Percentiles rank a stretch among this genome's conserved stretches.
phyloP scores from a whole-genome alignment of 495 filamentous ascomycete species.

The Trichoderma gamsii region DNA sequence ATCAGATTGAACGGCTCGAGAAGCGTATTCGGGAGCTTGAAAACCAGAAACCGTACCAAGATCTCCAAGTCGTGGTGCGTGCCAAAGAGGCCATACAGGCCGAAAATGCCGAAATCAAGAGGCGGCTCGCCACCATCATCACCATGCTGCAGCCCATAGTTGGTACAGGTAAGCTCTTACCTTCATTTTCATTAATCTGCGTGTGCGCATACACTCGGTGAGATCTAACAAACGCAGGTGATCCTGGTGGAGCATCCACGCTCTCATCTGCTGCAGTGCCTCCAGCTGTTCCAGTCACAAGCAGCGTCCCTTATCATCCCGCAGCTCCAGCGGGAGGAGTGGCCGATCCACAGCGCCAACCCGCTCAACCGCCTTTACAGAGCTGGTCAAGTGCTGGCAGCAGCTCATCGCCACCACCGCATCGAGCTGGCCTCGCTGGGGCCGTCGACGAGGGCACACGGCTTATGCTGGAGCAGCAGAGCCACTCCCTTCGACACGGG shows the following conservation, averaged over 20 bases:
- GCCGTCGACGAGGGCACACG: neutral
- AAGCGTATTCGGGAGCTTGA: conserved; percentile 40
- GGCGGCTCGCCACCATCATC: conserved; percentile 53
- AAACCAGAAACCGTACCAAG: conserved; percentile 69
- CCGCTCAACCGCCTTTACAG: neutral
- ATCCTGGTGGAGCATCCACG: neutral
- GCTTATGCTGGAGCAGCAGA: conserved; percentile 41
- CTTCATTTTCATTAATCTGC: neutral
- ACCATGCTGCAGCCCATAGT: conserved; percentile 58
- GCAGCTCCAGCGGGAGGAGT: conserved; percentile 32
- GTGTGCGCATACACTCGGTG: neutral
- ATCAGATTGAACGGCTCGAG: conserved; percentile 61
- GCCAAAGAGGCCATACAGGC: conserved; percentile 64
- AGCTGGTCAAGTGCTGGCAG: neutral
- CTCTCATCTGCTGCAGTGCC: neutral
- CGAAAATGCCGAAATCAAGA: conserved; percentile 65
- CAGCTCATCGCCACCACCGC: conserved; percentile 19
- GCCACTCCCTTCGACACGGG: conserved; percentile 48
- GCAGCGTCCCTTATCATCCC: conserved; percentile 24
- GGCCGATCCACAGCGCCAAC: neutral
- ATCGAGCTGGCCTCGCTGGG: neutral
- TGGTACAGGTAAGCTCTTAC: neutral
- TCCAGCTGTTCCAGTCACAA: neutral
- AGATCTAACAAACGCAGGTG: neutral
- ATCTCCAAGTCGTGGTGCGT: conserved; percentile 62